Conservation (phyloP, 164 flowering plant genomes). For the Tetracentron sinense region DNA sequence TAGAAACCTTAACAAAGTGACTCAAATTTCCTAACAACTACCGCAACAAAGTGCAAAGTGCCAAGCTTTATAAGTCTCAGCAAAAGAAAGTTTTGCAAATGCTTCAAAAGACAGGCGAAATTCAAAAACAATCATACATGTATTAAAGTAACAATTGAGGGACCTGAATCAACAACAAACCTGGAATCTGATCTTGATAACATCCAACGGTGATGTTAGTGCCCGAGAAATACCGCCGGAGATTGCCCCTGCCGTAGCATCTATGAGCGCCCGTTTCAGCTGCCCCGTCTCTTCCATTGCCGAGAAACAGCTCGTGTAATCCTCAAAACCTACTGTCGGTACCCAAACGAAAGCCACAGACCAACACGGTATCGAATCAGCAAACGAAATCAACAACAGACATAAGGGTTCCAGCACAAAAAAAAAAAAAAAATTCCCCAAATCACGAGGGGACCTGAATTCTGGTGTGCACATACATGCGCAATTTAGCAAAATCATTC, state of each 20-base stretch:
- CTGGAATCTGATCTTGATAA: constrained; percentile 94
- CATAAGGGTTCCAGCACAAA: too few relatives aligned
- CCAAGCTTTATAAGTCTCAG: too few relatives aligned
- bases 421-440: too few relatives aligned
- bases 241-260: constrained; percentile 71
- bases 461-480: too few relatives aligned
- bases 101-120: neutral
- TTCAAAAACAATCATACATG: neutral
- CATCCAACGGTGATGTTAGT: constrained; percentile 88
- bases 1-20: too few relatives aligned
- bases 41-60: too few relatives aligned
- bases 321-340: constrained; percentile 13
- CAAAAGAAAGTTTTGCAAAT: too few relatives aligned
- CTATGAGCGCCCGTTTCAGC: constrained; percentile 64
- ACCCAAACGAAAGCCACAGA: neutral
- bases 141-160: too few relatives aligned
- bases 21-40: too few relatives aligned
- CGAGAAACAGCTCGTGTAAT: constrained; percentile 7
- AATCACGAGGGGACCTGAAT: too few relatives aligned
- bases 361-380: neutral
- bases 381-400: neutral
- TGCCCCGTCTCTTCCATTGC: constrained; percentile 78
- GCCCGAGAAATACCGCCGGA: constrained; percentile 86
- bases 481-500: too few relatives aligned
- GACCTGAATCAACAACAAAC: constrained; percentile 21